Percentiles rank a stretch among this genome's conserved stretches.
Evolutionary conservation across 306 rosid species (phyloP).

Genomic region (Vigna mungo): DNA sequence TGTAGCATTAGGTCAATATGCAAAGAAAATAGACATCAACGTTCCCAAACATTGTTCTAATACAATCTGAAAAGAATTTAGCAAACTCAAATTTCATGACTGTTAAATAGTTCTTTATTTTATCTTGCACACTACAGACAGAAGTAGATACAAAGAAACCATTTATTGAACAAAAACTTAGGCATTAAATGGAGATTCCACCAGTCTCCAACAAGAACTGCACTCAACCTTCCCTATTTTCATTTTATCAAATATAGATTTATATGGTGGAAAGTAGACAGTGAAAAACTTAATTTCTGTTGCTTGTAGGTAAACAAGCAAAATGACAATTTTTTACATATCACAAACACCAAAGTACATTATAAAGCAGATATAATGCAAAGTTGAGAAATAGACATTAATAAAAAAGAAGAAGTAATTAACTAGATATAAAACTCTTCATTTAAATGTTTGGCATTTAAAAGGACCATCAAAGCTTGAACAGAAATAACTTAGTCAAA

Average conservation of each 20-base stretch:
- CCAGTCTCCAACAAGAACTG: constrained; percentile 11
- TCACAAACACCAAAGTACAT: background rate
- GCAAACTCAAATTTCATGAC: background rate
- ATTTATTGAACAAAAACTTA: constrained; percentile 24
- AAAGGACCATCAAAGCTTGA: background rate
- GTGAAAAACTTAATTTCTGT: constrained; percentile 5
- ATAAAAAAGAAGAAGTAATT: constrained; percentile 4
- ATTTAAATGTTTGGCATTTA: background rate
- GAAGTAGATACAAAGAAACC: constrained; percentile 22
- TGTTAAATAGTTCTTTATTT: background rate
- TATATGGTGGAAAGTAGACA: background rate
- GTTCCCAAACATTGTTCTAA: constrained; percentile 11
- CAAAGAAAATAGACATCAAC: background rate
- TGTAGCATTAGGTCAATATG: constrained; percentile 30
- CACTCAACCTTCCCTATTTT: background rate
- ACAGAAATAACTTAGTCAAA: constrained; percentile 3
- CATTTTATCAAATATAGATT: constrained; percentile 17
- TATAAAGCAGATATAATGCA: background rate
- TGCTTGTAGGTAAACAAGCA: background rate
- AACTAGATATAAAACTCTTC: constrained; percentile 3
- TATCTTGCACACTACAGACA: constrained; percentile 2
- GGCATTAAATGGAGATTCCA: constrained; percentile 27
- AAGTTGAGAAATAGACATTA: constrained; percentile 1
- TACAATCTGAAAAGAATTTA: constrained; percentile 4
- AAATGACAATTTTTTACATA: background rate